Evolutionary conservation across 116 monocot genomes (phyloP), one percentile per base, ranked within the genome.

Genomic region (Phalaenopsis hybrid): DNA sequence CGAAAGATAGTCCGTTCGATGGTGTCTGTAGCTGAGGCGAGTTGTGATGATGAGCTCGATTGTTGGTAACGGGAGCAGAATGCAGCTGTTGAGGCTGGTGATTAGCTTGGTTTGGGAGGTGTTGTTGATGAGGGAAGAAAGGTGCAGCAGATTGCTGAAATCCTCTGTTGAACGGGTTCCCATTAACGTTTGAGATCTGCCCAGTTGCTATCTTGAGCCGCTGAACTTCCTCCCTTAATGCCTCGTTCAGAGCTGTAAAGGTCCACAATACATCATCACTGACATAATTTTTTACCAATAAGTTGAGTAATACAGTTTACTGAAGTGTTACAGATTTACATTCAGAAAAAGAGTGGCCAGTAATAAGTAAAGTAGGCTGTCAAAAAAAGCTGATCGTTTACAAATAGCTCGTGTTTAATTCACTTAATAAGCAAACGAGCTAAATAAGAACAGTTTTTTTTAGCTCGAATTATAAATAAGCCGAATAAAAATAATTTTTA

Each of bases 171-270:
- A 79, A 84, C 11, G 79, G 61, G 49, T 82, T 79, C 8, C 83
- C 88, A 44, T 85, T 85, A 11, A 80, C 58, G 59, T 34, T 88
- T n/a, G 89, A 84, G 74, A 86, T 78, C 75, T 96, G 90, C 4
- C 87, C 93, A 8, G 92, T 88, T 65, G 90, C 90, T 76, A 92
- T 80, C 82, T 92, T 96, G 1, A 96, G 94, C 55, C 96, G 88
- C 51, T 90, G 96, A 41, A 96, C 88, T 80, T 96, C 96, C 43
- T 94, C 96, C 83, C 92, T 85, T 52, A 96, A 51, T 25, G 94
- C 87, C 20, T 96, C 92, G 44, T 92, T 96, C 41, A 96, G 78
- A 83, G 96, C 96, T 96, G 87, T 49, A 9, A 79, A 67, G 28
- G 9, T 67, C 11, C 67, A 28, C 2, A 67, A 28, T 3, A 37